These are phyloP conservation scores for Lolium multiflorum DNA, from an alignment of 176 grass and related monocot species.

Conservation along the genomic window DNA sequence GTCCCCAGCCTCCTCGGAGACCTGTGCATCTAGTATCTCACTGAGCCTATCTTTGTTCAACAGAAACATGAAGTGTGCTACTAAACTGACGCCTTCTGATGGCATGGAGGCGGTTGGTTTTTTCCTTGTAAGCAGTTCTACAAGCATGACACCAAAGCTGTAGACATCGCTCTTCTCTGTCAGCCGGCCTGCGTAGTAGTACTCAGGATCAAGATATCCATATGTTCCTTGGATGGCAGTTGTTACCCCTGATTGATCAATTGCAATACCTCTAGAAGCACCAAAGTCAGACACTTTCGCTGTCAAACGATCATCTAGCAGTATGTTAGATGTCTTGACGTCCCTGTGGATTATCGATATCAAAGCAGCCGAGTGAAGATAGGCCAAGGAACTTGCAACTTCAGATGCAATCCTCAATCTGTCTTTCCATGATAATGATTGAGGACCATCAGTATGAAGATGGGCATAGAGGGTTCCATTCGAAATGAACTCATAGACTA, in stretches of 20 bases:
- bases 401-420: conserved; percentile 55
- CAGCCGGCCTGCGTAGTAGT: conserved; percentile 49
- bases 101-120: conserved; percentile 10
- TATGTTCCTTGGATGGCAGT: conserved; percentile 67
- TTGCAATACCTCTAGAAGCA: conserved; percentile 56
- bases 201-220: conserved; percentile 69
- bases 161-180: conserved; percentile 74
- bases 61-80: conserved; percentile 31
- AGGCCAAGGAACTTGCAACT: conserved; percentile 56
- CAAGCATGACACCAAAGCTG: conserved; percentile 65
- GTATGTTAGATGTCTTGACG: conserved; percentile 62
- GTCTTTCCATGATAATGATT: conserved; percentile 24
- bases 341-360: conserved; percentile 60
- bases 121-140: conserved; percentile 62
- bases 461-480: conserved; percentile 57
- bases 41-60: conserved; percentile 1
- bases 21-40: conserved; percentile 44
- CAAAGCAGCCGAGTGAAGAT: conserved; percentile 57
- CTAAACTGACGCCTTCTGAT: neutral
- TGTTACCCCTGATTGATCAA: conserved; percentile 47
- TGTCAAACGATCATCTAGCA: conserved; percentile 54
- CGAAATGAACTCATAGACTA: conserved; percentile 68
- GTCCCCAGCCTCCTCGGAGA: conserved; percentile 1
- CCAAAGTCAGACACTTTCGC: conserved; percentile 70
- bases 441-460: conserved; percentile 30